These are phyloP conservation scores for Hypoxylon lienhwacheense DNA, from an alignment of 495 filamentous ascomycete species.

Conservation along the genomic window DNA sequence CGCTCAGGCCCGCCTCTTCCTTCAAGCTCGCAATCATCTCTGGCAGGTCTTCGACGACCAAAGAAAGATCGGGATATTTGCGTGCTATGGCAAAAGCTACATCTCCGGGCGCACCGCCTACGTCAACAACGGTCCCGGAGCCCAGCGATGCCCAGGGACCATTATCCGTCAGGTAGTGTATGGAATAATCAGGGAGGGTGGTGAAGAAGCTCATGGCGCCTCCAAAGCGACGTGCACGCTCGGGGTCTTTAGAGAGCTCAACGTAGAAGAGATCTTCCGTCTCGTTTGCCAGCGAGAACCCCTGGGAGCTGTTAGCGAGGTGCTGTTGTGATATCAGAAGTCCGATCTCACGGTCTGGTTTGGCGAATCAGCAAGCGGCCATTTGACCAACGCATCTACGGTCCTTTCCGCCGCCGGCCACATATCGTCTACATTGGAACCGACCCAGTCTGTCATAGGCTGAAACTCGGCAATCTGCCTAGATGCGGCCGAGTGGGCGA, in stretches of 20 bases:
- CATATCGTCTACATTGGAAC: constrained; percentile 32
- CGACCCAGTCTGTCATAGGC: constrained; percentile 40
- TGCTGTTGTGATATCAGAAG: neutral
- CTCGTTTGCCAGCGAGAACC: constrained; percentile 42
- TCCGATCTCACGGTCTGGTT: constrained; percentile 35
- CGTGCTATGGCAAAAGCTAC: constrained; percentile 14
- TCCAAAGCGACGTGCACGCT: constrained; percentile 22
- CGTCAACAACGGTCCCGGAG: constrained; percentile 38
- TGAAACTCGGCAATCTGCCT: constrained; percentile 40
- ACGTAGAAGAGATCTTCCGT: constrained; percentile 38
- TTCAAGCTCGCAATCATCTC: constrained; percentile 36
- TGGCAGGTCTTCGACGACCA: constrained; percentile 37
- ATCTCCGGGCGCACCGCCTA: constrained; percentile 31
- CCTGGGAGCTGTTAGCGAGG: constrained; percentile 24
- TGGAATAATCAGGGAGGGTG: constrained; percentile 1
- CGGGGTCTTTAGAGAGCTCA: constrained; percentile 33
- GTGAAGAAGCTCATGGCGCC: constrained; percentile 25
- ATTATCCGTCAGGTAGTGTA: constrained; percentile 19
- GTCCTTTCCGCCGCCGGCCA: constrained; percentile 22
- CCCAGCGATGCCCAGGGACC: constrained; percentile 26
- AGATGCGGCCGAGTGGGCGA: constrained; percentile 39
- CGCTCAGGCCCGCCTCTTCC: constrained; percentile 12
- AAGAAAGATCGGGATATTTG: constrained; percentile 6
- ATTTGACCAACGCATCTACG: constrained; percentile 29
- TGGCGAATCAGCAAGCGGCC: constrained; percentile 36